phyloP scores from a whole-genome alignment of 163 green algal genomes.

The Trebouxia gelatinosa region DNA sequence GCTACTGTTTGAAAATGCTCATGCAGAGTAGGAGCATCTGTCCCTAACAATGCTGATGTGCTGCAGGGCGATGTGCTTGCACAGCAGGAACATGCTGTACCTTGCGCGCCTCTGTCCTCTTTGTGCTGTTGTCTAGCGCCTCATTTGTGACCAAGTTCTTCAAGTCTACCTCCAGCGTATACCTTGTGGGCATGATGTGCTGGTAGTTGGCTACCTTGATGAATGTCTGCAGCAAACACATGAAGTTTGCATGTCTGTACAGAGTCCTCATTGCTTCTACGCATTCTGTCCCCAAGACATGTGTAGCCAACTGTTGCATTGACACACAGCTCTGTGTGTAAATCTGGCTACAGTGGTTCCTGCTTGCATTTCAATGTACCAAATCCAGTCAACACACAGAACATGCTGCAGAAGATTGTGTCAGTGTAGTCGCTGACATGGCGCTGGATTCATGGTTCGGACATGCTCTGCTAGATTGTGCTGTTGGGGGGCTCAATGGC shows the following conservation, averaged over 20 bases:
- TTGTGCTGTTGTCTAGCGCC: constrained; percentile 83
- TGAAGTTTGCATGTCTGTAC: no score
- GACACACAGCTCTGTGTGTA: no score
- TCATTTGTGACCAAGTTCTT: constrained; percentile 89
- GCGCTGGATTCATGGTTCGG: no score
- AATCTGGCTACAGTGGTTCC: no score
- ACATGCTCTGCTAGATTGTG: background rate
- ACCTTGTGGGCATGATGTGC: constrained; percentile 99
- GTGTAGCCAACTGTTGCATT: no score
- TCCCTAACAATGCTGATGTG: background rate
- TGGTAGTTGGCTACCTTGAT: constrained; percentile 99
- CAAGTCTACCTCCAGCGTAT: constrained; percentile 97
- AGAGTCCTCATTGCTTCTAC: no score
- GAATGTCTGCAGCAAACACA: constrained; percentile 89
- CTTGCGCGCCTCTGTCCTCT: constrained; percentile 83
- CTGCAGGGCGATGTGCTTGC: background rate
- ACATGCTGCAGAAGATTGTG: no score
- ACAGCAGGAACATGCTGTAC: constrained; percentile 37
- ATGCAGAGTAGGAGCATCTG: background rate
- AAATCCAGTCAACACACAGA: no score
- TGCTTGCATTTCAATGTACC: no score
- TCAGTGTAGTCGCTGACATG: no score
- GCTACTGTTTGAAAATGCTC: background rate
- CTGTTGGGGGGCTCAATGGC: background rate
- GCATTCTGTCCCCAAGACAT: no score